phyloP scores from a whole-genome alignment of 2,329 filamentous ascomycete genomes.

The Talaromyces sp. region DNA sequence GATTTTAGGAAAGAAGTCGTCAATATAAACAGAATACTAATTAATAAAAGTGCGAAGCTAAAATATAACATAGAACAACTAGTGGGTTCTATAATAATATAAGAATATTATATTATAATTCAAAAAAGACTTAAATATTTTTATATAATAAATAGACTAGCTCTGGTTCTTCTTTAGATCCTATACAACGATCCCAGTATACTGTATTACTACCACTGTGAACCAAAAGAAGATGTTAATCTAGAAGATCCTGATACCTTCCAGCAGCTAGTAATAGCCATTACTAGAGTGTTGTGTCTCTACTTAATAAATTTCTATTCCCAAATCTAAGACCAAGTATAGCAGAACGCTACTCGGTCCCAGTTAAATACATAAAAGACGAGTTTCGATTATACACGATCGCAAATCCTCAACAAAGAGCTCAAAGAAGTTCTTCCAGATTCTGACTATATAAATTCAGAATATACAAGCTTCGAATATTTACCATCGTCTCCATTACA shows the following conservation, averaged over 20 bases:
- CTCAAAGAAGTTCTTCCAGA: conserved; percentile 12
- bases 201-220: conserved; percentile 23
- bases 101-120: conserved; percentile 26
- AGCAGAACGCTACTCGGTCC: conserved; percentile 14
- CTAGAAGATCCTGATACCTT: conserved; percentile 5
- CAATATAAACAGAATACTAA: conserved; percentile 11
- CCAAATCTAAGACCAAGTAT: conserved; percentile 15
- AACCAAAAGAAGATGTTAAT: conserved; percentile 18
- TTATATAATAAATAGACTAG: conserved; percentile 20
- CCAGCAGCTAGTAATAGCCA: conserved; percentile 11
- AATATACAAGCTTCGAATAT: neutral
- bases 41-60: conserved; percentile 6
- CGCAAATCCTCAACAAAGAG: conserved; percentile 17
- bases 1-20: conserved; percentile 17
- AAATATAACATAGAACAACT: conserved; percentile 10
- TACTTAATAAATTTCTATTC: conserved; percentile 14
- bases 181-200: conserved; percentile 17
- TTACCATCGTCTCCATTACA: neutral
- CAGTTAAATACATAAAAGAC: conserved; percentile 17
- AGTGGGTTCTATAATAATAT: conserved; percentile 15
- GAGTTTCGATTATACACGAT: conserved; percentile 16
- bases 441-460: conserved; percentile 13
- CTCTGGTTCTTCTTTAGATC: conserved; percentile 15
- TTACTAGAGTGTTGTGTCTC: conserved; percentile 16
- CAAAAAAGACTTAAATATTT: conserved; percentile 22